Evolutionary conservation across 108 stramenopile species (phyloP), one percentile per base, ranked within the genome.

Genomic region (Seminavis robusta): DNA sequence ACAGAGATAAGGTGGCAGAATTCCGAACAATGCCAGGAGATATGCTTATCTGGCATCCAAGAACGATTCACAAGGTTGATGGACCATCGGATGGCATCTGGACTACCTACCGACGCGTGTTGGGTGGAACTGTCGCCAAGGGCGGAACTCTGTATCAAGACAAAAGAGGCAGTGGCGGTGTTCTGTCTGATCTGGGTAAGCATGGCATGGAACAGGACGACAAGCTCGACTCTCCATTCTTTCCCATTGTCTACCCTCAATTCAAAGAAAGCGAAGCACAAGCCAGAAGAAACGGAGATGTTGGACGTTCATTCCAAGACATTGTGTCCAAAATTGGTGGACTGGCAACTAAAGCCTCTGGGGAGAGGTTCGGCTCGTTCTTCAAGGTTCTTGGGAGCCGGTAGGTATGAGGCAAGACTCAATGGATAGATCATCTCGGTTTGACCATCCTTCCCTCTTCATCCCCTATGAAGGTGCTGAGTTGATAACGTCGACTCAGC

Each of bases 21-120:
- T 94, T 94, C 71, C 67, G 87, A 27, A 88, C 87, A 20, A 83
- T 79, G 79, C 90, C 94, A 17, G 94, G 94, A 29, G 94, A 94
- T 45, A 90, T 94, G 94, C 72, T 94, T 1, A 76, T 94, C 25
- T 94, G 94, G 94, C 94, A 94, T 69, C 90, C 94, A n/a, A 49
- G 75, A 32, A 92, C 90, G 24, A 90, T 94, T 72, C 94, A 94
- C 71, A 94, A 94, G 68, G 88, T 94, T 40, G 94, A 94, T 72
- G 94, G 94, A 33, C 90, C 94, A 8, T 53, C 65, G 19, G 90
- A 90, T 65, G 89, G 89, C 0, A 89, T 91, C 43, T 94, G 94
- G 94, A 84, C 84, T n/a, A 65, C 75, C 26, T 90, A 90, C 52
- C 76, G 94, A 51, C 79, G 94, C 11, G 94, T 94, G 0, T 59